A percentile compares a stretch with the other conserved stretches of the same genome.
Conservation (phyloP, 192 early-diverging fungal species). For the Backusella circina region DNA sequence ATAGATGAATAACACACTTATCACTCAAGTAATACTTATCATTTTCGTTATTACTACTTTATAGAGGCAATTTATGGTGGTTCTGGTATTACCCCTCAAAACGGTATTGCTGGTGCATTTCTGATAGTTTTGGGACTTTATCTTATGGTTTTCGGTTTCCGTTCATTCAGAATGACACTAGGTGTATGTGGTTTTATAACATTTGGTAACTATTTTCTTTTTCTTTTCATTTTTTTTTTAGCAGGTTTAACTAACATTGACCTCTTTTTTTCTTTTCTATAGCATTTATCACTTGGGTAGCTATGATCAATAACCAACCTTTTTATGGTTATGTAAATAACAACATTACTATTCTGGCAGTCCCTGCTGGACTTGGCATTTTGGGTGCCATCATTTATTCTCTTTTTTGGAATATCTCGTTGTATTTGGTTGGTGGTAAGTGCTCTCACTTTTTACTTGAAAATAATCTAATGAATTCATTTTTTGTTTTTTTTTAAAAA, state of each 20-base stretch:
- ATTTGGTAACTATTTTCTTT: constrained; percentile 29
- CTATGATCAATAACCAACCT: constrained; percentile 21
- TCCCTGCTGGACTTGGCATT: constrained; percentile 17
- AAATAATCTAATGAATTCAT: background rate
- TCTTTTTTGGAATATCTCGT: constrained; percentile 53
- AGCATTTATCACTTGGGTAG: constrained; percentile 23
- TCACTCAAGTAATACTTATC: background rate
- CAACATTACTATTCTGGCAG: constrained; percentile 8
- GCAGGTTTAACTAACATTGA: background rate
- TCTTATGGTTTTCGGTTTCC: constrained; percentile 44
- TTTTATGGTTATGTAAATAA: constrained; percentile 19
- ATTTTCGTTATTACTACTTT: too few species aligned
- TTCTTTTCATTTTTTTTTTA: constrained; percentile 1
- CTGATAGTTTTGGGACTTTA: constrained; percentile 38
- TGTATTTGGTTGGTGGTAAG: constrained; percentile 64
- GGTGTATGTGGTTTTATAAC: constrained; percentile 44
- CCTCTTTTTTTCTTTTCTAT: constrained; percentile 13
- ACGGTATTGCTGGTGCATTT: constrained; percentile 34
- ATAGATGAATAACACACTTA: background rate
- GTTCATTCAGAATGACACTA: constrained; percentile 45
- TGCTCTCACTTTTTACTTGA: background rate
- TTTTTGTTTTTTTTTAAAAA: too few species aligned
- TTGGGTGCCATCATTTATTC: constrained; percentile 15
- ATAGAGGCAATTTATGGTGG: constrained; percentile 15
- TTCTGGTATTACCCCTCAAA: constrained; percentile 32